Conservation (phyloP, 2,329 filamentous ascomycete genomes). For the Paradendryphiella salina region DNA sequence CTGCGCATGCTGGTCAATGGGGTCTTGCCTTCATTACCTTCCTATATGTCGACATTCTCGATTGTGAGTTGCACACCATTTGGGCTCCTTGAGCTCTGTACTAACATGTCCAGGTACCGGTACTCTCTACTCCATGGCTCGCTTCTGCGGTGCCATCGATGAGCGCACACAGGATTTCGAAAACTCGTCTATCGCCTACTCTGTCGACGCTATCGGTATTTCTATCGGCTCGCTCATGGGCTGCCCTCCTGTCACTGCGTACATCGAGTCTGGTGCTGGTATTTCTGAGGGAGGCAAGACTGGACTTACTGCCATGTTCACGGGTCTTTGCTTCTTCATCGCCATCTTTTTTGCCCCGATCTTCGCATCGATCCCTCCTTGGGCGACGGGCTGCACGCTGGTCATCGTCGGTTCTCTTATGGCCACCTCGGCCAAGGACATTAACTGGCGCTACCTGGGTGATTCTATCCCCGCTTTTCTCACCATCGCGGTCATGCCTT, state of each 20-base stretch:
- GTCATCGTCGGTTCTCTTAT: slow-evolving; percentile 88
- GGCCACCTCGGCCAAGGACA: slow-evolving; percentile 74
- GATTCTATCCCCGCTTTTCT: slow-evolving; percentile 84
- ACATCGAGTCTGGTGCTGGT: slow-evolving; percentile 85
- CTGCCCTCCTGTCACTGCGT: slow-evolving; percentile 79
- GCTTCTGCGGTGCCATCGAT: slow-evolving; percentile 78
- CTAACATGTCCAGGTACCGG: slow-evolving; percentile 58
- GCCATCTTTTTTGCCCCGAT: slow-evolving; percentile 88
- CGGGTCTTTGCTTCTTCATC: slow-evolving; percentile 77
- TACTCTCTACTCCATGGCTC: slow-evolving; percentile 87
- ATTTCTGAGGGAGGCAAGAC: slow-evolving; percentile 87
- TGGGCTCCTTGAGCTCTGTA: neutral
- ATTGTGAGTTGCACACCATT: slow-evolving; percentile 53
- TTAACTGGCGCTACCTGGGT: slow-evolving; percentile 83
- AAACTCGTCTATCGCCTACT: slow-evolving; percentile 79
- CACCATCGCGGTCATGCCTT: slow-evolving; percentile 83
- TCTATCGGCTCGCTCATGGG: slow-evolving; percentile 80
- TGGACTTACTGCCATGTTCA: slow-evolving; percentile 77
- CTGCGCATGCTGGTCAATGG: slow-evolving; percentile 72
- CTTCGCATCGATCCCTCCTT: slow-evolving; percentile 85
- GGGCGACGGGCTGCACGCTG: slow-evolving; percentile 87
- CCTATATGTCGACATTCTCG: slow-evolving; percentile 86
- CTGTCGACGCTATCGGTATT: slow-evolving; percentile 79
- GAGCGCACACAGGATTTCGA: slow-evolving; percentile 85
- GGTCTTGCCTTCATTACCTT: slow-evolving; percentile 85